These are phyloP conservation scores for Aspergillus caelatus DNA, from an alignment of 2,329 filamentous ascomycete genomes.

Conservation along the genomic window DNA sequence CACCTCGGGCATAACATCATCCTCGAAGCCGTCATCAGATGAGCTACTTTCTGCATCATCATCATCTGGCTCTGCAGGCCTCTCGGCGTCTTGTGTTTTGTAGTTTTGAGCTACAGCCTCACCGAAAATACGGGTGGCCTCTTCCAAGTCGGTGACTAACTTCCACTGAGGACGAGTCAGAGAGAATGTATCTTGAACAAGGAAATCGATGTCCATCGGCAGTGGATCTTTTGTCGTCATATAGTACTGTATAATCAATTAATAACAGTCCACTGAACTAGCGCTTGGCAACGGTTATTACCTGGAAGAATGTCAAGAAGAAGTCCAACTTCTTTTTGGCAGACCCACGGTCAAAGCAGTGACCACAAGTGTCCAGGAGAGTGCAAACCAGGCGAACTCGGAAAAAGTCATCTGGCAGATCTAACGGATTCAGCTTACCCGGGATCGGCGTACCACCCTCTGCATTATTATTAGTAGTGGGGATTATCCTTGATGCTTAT, in stretches of 20 bases:
- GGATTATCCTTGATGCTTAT: neutral
- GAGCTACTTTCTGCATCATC: constrained; percentile 70
- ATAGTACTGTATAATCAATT: constrained; percentile 70
- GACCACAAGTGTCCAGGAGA: constrained; percentile 89
- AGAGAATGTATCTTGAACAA: constrained; percentile 88
- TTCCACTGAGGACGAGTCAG: constrained; percentile 91
- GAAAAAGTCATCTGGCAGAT: constrained; percentile 93
- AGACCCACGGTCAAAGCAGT: constrained; percentile 91
- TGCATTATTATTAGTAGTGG: constrained; percentile 29
- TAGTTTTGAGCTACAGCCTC: constrained; percentile 90
- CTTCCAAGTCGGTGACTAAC: constrained; percentile 75
- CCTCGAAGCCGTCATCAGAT: constrained; percentile 75
- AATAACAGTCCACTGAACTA: constrained; percentile 17
- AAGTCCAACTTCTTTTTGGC: constrained; percentile 98
- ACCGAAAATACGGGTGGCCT: constrained; percentile 81
- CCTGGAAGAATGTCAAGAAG: constrained; percentile 93
- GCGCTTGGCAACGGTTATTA: constrained; percentile 32
- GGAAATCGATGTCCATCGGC: constrained; percentile 97
- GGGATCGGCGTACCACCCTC: constrained; percentile 78
- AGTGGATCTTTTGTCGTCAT: constrained; percentile 85
- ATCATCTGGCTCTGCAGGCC: constrained; percentile 71
- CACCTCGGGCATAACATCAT: constrained; percentile 58
- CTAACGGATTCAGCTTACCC: constrained; percentile 74
- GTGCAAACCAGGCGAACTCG: constrained; percentile 88
- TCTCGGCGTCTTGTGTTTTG: constrained; percentile 74